Evolutionary conservation across 768 basidiomycete species (phyloP).

Genomic region (Psilocybe cubensis): DNA sequence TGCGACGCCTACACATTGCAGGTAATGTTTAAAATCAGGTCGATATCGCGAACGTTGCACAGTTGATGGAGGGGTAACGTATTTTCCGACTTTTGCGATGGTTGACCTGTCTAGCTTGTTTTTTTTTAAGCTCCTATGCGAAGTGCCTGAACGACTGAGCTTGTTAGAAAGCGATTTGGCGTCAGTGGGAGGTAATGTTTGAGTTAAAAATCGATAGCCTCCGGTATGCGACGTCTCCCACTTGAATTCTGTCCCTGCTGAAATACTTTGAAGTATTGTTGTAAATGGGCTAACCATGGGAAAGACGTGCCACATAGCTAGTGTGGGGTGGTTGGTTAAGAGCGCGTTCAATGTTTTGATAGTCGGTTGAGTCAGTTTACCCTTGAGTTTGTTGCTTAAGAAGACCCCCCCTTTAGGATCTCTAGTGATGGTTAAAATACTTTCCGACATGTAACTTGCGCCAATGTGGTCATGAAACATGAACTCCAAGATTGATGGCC

Average conservation of each 20-base stretch:
- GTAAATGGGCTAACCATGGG: neutral
- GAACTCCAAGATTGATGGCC: neutral
- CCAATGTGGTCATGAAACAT: neutral
- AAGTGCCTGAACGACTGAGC: neutral
- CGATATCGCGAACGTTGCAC: neutral
- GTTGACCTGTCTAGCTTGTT: neutral
- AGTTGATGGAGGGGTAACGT: neutral
- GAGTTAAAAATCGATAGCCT: neutral
- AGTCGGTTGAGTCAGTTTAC: neutral
- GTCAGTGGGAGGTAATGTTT: neutral
- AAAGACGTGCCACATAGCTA: conserved; percentile 5
- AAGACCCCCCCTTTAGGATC: too few relatives aligned
- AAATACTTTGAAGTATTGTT: neutral
- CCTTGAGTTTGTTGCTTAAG: too few relatives aligned
- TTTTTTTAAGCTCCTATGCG: neutral
- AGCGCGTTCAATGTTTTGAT: neutral
- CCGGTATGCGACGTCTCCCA: neutral
- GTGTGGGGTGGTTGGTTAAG: neutral
- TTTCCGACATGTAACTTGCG: neutral
- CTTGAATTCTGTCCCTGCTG: neutral
- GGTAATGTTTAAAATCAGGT: neutral
- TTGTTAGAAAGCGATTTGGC: neutral
- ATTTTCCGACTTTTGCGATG: neutral
- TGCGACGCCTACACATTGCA: neutral
- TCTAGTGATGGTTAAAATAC: too few relatives aligned